These are phyloP conservation scores for Elsinoe batatas DNA, from an alignment of 2,329 filamentous ascomycete genomes.

Conservation along the genomic window DNA sequence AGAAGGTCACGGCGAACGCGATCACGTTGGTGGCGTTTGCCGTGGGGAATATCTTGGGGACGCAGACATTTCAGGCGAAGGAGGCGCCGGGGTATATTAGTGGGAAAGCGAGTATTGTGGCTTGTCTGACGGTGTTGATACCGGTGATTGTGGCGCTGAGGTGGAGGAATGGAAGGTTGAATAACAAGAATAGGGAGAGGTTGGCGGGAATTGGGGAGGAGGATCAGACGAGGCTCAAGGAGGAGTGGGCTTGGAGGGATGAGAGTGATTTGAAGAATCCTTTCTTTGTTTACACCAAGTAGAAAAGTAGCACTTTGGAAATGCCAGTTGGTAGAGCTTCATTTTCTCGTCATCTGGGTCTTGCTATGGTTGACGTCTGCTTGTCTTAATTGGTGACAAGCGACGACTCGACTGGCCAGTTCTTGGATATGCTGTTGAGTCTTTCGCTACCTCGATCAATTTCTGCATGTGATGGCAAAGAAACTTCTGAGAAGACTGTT, in stretches of 20 bases:
- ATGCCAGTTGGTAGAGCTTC: no score
- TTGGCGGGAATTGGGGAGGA: constrained; percentile 23
- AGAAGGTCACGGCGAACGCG: constrained; percentile 41
- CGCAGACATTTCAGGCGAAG: constrained; percentile 35
- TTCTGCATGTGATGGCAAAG: no score
- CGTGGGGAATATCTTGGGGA: constrained; percentile 36
- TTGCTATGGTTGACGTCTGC: no score
- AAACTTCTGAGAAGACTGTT: no score
- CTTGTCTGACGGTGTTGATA: constrained; percentile 20
- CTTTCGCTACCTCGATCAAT: no score
- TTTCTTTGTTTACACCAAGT: constrained; percentile 19
- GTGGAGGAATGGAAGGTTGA: constrained; percentile 25
- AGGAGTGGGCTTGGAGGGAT: constrained; percentile 22
- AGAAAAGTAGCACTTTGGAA: background rate
- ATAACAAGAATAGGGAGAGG: constrained; percentile 19
- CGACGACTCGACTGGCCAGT: no score
- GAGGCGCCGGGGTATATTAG: constrained; percentile 31
- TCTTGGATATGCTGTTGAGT: no score
- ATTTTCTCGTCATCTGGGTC: no score
- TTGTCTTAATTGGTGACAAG: no score
- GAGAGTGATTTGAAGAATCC: constrained; percentile 18
- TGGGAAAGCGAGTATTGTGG: constrained; percentile 21
- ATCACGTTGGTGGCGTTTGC: constrained; percentile 36
- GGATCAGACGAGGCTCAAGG: constrained; percentile 20
- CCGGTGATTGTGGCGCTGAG: constrained; percentile 25